Conservation (phyloP, 2,329 filamentous ascomycete genomes). For the Arachnomyces sp. region DNA sequence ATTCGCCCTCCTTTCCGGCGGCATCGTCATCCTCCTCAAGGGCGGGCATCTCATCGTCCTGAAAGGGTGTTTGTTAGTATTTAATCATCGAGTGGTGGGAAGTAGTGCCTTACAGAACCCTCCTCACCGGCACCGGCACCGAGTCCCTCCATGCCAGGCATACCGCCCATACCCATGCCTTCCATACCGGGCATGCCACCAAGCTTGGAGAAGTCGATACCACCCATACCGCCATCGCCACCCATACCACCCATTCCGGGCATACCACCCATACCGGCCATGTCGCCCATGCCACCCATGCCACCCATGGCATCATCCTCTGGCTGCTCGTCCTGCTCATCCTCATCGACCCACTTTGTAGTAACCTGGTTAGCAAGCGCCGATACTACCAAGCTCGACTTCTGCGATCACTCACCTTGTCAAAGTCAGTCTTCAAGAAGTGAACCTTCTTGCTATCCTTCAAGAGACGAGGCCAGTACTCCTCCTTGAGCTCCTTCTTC, state of each 20-base stretch:
- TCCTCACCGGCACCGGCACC: conserved; percentile 34
- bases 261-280: conserved; percentile 33
- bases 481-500: conserved; percentile 93
- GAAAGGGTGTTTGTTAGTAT: conserved; percentile 18
- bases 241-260: conserved; percentile 35
- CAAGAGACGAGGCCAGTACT: conserved; percentile 91
- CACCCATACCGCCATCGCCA: conserved; percentile 65
- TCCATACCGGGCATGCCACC: conserved; percentile 35
- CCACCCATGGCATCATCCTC: conserved; percentile 66
- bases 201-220: conserved; percentile 92
- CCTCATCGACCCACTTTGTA: conserved; percentile 80
- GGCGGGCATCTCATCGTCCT: conserved; percentile 77
- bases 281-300: conserved; percentile 36
- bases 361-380: neutral
- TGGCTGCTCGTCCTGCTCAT: conserved; percentile 85
- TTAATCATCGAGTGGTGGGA: conserved; percentile 1
- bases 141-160: conserved; percentile 30
- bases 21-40: conserved; percentile 57
- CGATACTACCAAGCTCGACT: conserved; percentile 2
- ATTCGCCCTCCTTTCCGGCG: conserved; percentile 34
- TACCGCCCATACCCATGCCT: conserved; percentile 27
- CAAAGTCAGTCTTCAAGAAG: conserved; percentile 97
- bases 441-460: conserved; percentile 86
- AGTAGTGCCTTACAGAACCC: conserved; percentile 1
- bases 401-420: conserved; percentile 58